phyloP scores from a whole-genome alignment of 495 filamentous ascomycete species.

The Hypoxylon fragiforme region DNA sequence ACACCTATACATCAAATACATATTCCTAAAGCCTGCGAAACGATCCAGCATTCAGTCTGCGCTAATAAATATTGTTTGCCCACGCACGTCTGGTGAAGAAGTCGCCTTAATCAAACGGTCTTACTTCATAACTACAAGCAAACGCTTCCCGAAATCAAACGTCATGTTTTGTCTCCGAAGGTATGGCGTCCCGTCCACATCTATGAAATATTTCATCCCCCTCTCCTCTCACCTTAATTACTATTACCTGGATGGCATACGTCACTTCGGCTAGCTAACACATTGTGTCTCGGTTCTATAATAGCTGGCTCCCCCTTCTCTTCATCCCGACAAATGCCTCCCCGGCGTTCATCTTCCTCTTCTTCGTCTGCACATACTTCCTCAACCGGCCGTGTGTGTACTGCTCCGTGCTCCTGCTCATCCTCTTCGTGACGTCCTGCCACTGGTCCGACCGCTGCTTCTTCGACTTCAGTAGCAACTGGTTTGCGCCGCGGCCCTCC shows the following conservation, averaged over 20 bases:
- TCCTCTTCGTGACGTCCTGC: constrained; percentile 86
- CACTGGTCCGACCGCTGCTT: constrained; percentile 91
- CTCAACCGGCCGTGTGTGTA: constrained; percentile 89
- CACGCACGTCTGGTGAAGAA: neutral
- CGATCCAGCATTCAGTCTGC: too few relatives aligned
- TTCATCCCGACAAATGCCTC: constrained; percentile 80
- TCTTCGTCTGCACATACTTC: constrained; percentile 87
- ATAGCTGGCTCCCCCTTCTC: constrained; percentile 72
- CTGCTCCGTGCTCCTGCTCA: constrained; percentile 85
- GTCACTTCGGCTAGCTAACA: neutral
- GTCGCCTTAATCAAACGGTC: constrained; percentile 16
- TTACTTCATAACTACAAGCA: constrained; percentile 7
- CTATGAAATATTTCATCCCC: too few relatives aligned
- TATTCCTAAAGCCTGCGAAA: too few relatives aligned
- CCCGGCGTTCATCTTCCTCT: constrained; percentile 84
- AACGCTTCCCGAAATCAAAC: constrained; percentile 9
- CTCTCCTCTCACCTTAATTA: neutral
- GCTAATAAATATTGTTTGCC: neutral
- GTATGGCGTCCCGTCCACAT: too few relatives aligned
- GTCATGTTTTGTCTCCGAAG: constrained; percentile 84
- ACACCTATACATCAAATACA: too few relatives aligned
- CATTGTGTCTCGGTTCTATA: neutral
- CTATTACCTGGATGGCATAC: neutral
- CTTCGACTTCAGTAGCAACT: constrained; percentile 80
- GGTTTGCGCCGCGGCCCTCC: constrained; percentile 69